Percentiles rank a stretch among this genome's conserved stretches.
Conservation (phyloP, 2,329 filamentous ascomycete genomes). For the Mariannaea elegans region DNA sequence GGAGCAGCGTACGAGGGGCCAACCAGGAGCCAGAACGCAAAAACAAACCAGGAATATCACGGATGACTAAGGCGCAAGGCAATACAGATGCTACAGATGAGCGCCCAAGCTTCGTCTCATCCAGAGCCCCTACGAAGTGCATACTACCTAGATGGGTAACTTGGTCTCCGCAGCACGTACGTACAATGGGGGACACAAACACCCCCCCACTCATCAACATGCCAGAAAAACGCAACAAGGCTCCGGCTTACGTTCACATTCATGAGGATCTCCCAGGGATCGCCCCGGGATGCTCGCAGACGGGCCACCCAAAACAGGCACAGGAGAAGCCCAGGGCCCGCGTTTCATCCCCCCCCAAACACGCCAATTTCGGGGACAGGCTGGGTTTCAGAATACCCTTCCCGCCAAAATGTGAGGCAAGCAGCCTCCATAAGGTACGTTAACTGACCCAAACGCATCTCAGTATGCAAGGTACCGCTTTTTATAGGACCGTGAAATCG, state of each 20-base stretch:
- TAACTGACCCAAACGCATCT: neutral
- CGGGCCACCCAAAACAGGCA: slow-evolving; percentile 9
- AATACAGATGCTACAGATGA: slow-evolving; percentile 19
- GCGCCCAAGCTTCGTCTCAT: slow-evolving; percentile 33
- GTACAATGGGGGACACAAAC: too few relatives aligned
- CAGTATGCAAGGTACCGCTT: neutral
- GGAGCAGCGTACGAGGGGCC: neutral
- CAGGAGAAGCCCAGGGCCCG: slow-evolving; percentile 9
- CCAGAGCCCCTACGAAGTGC: slow-evolving; percentile 4
- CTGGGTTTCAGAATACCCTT: slow-evolving; percentile 16
- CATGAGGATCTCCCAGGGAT: slow-evolving; percentile 6
- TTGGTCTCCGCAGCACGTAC: too few relatives aligned
- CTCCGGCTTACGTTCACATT: neutral
- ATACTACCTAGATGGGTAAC: too few relatives aligned
- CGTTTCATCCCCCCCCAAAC: slow-evolving; percentile 21
- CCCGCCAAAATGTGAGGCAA: slow-evolving; percentile 11
- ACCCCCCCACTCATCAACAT: neutral
- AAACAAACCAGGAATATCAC: neutral
- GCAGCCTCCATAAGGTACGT: neutral
- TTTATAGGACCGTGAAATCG: neutral
- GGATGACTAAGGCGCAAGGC: slow-evolving; percentile 17
- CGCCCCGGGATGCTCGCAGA: slow-evolving; percentile 3
- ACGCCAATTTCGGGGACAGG: slow-evolving; percentile 1
- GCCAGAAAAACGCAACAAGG: slow-evolving; percentile 7
- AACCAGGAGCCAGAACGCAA: slow-evolving; percentile 1